Evolutionary conservation across 2,329 filamentous ascomycete genomes (phyloP).

Genomic region (Monascus ruber): DNA sequence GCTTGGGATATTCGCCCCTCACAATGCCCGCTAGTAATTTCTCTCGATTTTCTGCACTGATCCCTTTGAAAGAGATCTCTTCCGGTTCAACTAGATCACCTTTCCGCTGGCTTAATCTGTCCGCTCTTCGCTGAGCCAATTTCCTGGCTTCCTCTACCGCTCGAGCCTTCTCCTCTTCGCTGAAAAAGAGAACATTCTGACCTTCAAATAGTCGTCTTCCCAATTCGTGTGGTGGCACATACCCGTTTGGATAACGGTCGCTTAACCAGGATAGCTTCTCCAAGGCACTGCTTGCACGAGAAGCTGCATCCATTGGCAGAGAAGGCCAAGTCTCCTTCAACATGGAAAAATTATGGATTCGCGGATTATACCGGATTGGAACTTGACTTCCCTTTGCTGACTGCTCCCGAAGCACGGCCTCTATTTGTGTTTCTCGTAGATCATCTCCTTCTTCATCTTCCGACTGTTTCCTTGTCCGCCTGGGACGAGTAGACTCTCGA

Average conservation of each 20-base stretch:
- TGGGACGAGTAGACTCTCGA: conserved; percentile 5
- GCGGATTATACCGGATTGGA: conserved; percentile 25
- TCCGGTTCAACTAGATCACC: conserved; percentile 26
- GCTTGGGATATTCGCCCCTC: conserved; percentile 22
- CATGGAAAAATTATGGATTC: conserved; percentile 18
- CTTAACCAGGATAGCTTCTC: conserved; percentile 26
- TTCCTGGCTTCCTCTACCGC: conserved; percentile 24
- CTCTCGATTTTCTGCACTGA: conserved; percentile 15
- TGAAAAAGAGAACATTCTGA: conserved; percentile 26
- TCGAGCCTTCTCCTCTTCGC: conserved; percentile 24
- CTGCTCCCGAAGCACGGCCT: conserved; percentile 19
- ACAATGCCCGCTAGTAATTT: conserved; percentile 20
- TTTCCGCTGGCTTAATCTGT: conserved; percentile 24
- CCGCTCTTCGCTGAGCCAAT: conserved; percentile 20
- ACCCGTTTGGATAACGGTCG: conserved; percentile 23
- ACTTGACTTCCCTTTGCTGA: conserved; percentile 17
- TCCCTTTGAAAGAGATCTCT: conserved; percentile 15
- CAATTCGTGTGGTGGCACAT: conserved; percentile 24
- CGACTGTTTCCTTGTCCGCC: conserved; percentile 4
- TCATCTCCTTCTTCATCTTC: conserved; percentile 15
- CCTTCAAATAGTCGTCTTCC: conserved; percentile 26
- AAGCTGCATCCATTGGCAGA: conserved; percentile 20
- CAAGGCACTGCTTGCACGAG: conserved; percentile 17
- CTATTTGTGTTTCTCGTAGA: conserved; percentile 13
- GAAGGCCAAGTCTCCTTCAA: conserved; percentile 30